Conservation (phyloP, 1,139 yeast species). For the Candida sanyaensis region DNA sequence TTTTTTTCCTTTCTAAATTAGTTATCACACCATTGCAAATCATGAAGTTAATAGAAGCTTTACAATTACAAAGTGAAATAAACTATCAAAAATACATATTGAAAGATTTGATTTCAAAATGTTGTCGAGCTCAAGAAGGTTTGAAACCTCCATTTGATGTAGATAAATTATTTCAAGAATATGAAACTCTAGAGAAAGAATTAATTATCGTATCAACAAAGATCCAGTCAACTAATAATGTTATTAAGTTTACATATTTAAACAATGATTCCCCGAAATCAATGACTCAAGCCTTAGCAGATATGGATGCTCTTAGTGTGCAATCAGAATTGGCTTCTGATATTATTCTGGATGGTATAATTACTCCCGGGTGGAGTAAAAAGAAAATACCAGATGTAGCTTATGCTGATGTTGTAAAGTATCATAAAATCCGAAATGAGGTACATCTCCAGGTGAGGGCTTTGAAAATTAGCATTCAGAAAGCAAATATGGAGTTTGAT, state of each 20-base stretch:
- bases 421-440: not conserved
- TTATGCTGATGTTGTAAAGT: conserved; percentile 1
- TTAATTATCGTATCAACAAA: not conserved
- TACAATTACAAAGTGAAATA: conserved; percentile 5
- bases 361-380: not conserved
- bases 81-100: not conserved
- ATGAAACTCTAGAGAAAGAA: not conserved
- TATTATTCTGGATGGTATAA: conserved; percentile 1
- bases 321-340: not conserved
- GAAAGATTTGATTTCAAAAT: not conserved
- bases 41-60: conserved; percentile 6
- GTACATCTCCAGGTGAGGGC: not conserved
- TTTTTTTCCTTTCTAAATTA: too few species aligned
- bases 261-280: not conserved
- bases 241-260: not conserved
- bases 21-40: not conserved
- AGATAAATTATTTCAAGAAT: conserved; percentile 1
- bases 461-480: not conserved
- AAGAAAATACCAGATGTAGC: conserved; percentile 1
- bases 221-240: conserved; percentile 2
- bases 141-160: conserved; percentile 3
- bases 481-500: conserved; percentile 7
- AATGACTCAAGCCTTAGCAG: conserved; percentile 6
- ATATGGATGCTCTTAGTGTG: not conserved
- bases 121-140: conserved; percentile 5